Evolutionary conservation across 192 early-diverging fungal species (phyloP).

Genomic region (Linnemannia schmuckeri): DNA sequence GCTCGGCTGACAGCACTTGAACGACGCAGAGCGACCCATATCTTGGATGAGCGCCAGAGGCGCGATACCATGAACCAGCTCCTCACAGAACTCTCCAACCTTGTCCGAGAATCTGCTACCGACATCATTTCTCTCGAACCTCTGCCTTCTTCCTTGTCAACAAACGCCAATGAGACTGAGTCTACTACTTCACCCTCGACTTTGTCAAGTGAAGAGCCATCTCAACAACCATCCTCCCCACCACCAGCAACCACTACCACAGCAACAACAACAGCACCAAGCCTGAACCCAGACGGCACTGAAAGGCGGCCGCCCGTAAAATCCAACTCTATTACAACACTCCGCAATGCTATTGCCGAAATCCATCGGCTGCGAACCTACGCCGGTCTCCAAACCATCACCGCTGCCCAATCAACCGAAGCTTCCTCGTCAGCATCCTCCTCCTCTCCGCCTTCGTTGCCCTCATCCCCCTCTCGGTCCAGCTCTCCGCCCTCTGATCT

Average conservation of each 20-base stretch:
- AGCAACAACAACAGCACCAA: neutral
- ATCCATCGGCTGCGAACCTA: conserved; percentile 33
- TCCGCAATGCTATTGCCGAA: conserved; percentile 41
- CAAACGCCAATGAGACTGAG: neutral
- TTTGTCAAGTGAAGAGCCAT: neutral
- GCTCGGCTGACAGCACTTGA: conserved; percentile 50
- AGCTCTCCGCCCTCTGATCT: neutral
- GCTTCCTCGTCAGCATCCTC: neutral
- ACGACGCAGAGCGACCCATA: conserved; percentile 42
- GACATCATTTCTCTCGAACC: neutral
- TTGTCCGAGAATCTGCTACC: conserved; percentile 40
- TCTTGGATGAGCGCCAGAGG: conserved; percentile 50
- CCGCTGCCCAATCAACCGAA: neutral
- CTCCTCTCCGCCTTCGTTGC: neutral
- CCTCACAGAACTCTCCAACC: conserved; percentile 34
- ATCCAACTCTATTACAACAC: conserved; percentile 49
- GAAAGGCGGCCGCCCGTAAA: conserved; percentile 41
- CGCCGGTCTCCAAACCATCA: conserved; percentile 10
- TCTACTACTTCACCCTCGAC: neutral
- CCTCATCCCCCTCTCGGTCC: neutral
- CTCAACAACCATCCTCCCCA: neutral
- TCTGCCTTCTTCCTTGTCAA: neutral
- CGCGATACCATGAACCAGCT: conserved; percentile 58
- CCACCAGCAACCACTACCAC: neutral
- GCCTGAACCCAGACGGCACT: neutral